phyloP scores from a whole-genome alignment of 257 asterid species.

The Ajuga chamaepitys region DNA sequence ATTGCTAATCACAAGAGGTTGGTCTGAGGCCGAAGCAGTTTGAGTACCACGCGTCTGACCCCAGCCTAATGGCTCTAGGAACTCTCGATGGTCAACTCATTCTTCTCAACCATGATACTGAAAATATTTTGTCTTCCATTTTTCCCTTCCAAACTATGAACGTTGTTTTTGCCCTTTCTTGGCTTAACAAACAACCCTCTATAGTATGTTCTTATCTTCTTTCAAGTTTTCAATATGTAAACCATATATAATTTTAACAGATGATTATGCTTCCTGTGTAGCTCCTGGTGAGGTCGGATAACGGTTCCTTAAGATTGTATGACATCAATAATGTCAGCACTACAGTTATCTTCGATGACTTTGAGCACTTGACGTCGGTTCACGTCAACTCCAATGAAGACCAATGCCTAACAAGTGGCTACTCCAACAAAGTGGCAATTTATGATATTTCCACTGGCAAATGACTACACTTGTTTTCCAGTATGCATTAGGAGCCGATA shows the following conservation, averaged over 20 bases:
- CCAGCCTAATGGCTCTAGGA: slow-evolving; percentile 78
- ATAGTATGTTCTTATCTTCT: slow-evolving; percentile 36
- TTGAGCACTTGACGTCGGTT: slow-evolving; percentile 75
- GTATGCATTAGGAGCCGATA: slow-evolving; percentile 70
- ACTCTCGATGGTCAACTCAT: slow-evolving; percentile 81
- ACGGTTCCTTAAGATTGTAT: slow-evolving; percentile 61
- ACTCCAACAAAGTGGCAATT: slow-evolving; percentile 69
- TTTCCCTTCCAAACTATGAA: slow-evolving; percentile 31
- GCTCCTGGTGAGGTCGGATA: slow-evolving; percentile 78
- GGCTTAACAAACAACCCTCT: slow-evolving; percentile 68
- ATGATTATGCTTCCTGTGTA: slow-evolving; percentile 18
- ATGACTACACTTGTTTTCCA: slow-evolving; percentile 42
- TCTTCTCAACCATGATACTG: slow-evolving; percentile 64
- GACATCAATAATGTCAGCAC: slow-evolving; percentile 45
- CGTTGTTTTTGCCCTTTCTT: slow-evolving; percentile 65
- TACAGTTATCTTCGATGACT: slow-evolving; percentile 40
- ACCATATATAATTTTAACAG: neutral
- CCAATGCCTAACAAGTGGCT: slow-evolving; percentile 64
- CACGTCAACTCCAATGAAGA: slow-evolving; percentile 74
- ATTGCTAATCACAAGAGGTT: slow-evolving; percentile 36
- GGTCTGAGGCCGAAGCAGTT: slow-evolving; percentile 71
- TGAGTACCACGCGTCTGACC: slow-evolving; percentile 73
- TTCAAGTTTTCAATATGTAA: neutral
- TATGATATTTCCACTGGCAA: slow-evolving; percentile 56
- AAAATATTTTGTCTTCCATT: slow-evolving; percentile 29